Evolutionary conservation across 352 stramenopile species (phyloP), one percentile per base, ranked within the genome.

Genomic region (Lagenidium sp.): DNA sequence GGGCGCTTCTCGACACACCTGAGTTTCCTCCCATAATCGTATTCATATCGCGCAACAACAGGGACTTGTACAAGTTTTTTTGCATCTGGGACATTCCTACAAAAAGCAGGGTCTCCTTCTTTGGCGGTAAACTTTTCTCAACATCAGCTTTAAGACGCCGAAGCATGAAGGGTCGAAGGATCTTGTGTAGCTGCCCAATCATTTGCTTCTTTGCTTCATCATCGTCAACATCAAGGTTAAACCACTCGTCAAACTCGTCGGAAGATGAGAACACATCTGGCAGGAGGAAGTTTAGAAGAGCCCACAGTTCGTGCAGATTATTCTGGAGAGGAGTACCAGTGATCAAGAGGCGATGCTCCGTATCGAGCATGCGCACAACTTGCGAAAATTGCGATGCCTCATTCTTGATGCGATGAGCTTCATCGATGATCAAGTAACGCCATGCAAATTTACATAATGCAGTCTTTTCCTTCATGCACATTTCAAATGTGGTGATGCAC

Each of bases 111-210:
- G 95, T 98, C 64, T 99, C 96, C 56, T 98, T 95, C 72, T 99
- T 99, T 4, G 93, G 91, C 10, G 94, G 95, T 16, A 99, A 66
- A 48, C 71, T 96, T 56, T 98, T 99, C 55, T 99, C 97, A 4
- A 99, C 97, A 67, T 99, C 95, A 36, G 97, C 96, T 61, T 99
- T 99, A 3, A 99, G 61, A 43, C 97, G 76, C 44, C 97, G 85
- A 32, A 99, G 62, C 69, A 99, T 98, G 66, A 98, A 99, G 1
- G 95, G 95, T 32, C 91, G 71, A 35, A 94, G 54, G 36, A 94
- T 94, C 46, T 88, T 86, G 60, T 94, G 81, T 34, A 94, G 46
- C 53, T 94, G 81, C 4, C 70, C 79, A 29, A 94, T 94, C 79
- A 94, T 90, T 39, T 90, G 78, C 50, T 94, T 91, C 57, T 94